Evolutionary conservation across 1,284 basidiomycete species (phyloP).

Genomic region (Trichosporon ovoides): DNA sequence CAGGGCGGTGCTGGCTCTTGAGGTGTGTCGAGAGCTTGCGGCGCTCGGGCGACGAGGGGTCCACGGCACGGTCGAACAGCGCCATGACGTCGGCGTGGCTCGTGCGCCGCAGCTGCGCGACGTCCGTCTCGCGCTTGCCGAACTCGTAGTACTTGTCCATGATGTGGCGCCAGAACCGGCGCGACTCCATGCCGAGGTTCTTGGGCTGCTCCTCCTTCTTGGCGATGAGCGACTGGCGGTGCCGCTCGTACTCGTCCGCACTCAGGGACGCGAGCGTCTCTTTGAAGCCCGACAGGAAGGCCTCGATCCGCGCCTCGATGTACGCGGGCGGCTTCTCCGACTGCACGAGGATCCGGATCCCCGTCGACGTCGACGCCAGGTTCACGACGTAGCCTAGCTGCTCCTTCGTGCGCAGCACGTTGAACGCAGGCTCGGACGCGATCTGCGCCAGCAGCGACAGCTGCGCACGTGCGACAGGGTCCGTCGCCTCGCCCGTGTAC

Average conservation of each 20-base stretch:
- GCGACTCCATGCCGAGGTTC: conserved; percentile 63
- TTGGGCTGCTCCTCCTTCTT: conserved; percentile 69
- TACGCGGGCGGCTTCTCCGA: conserved; percentile 79
- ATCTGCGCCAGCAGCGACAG: conserved; percentile 60
- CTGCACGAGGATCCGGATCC: conserved; percentile 84
- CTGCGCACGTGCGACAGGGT: conserved; percentile 51
- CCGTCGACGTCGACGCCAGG: conserved; percentile 59
- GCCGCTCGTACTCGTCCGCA: conserved; percentile 60
- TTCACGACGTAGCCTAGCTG: conserved; percentile 90
- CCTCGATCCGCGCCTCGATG: conserved; percentile 81
- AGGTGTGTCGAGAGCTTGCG: conserved; percentile 79
- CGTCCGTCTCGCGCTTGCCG: conserved; percentile 61
- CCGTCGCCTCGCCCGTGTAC: conserved; percentile 56
- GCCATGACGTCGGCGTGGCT: conserved; percentile 73
- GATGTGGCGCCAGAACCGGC: conserved; percentile 65
- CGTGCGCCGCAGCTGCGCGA: conserved; percentile 58
- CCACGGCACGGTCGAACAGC: conserved; percentile 66
- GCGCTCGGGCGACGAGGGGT: conserved; percentile 64
- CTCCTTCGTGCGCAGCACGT: conserved; percentile 88
- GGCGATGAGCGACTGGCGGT: conserved; percentile 60
- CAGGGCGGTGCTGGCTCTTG: conserved; percentile 54
- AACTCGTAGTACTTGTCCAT: conserved; percentile 73
- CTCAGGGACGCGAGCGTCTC: conserved; percentile 57
- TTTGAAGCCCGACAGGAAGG: conserved; percentile 72
- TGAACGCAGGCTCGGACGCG: conserved; percentile 84